These are phyloP conservation scores for Trifolium fragiferum DNA, from an alignment of 306 rosid species.

Conservation along the genomic window DNA sequence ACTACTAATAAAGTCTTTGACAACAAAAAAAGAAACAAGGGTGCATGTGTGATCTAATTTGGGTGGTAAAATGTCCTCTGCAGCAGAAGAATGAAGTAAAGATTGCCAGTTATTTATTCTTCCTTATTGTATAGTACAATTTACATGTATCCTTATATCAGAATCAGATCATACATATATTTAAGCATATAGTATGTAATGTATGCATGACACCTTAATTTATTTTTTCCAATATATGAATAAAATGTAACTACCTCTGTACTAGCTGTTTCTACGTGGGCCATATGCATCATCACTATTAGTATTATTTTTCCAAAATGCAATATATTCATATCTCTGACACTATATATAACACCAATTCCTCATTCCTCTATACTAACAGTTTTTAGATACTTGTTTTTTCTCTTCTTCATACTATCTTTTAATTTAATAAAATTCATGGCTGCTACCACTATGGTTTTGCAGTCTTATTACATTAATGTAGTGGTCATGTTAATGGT, in stretches of 20 bases:
- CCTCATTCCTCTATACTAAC: background rate
- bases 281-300: constrained; percentile 1
- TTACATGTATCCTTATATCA: background rate
- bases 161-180: background rate
- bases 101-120: constrained; percentile 4
- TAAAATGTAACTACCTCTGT: constrained; percentile 1
- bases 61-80: constrained; percentile 17
- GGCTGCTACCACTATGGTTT: constrained; percentile 17
- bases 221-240: background rate
- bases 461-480: constrained; percentile 28
- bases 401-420: background rate
- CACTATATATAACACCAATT: constrained; percentile 31
- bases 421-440: background rate
- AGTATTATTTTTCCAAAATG: background rate
- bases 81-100: constrained; percentile 15
- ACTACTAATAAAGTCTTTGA: background rate
- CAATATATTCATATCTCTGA: background rate
- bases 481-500: background rate
- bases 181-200: background rate
- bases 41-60: constrained; percentile 16
- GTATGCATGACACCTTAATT: background rate
- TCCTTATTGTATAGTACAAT: background rate
- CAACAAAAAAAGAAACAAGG: background rate
- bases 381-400: background rate
- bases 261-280: background rate